Base-by-base conservation (phyloP, 176 grass and related monocot genomes). In the Leersia perrieri region DNA sequence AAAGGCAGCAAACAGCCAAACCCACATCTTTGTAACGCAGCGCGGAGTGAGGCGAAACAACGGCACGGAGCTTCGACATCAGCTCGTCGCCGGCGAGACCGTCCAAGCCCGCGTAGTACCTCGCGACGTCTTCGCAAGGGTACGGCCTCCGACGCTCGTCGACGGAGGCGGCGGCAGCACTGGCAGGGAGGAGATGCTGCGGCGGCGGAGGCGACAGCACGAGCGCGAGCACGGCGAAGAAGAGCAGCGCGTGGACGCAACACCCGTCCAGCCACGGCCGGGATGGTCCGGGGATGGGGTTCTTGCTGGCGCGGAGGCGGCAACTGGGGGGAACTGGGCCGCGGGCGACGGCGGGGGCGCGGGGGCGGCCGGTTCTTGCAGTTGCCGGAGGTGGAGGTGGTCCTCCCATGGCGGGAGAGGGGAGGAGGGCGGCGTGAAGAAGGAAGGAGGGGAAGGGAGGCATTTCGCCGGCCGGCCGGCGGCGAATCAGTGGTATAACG, bases 11-110 rank as follows among this genome's bases (percentile, higher is more conserved):
- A n/a, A n/a, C n/a, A n/a, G n/a, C n/a, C n/a, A 70, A 71, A 78
- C 66, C 22, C 20, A 91, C 89, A 72, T 87, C 76, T 72, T 77
- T 81, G 70, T 91, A 91, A 60, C 25, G 80, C 41, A 91, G 81
- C 5, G 85, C 68, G 33, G 23, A 28, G 40, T 91, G 89, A 58
- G 71, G 80, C 16, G 84, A 91, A 42, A 91, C 70, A 62, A 91
- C 38, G 66, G 81, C 73, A 33, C 62, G 74, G 33, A 91, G 89
- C 64, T 84, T 77, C 70, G 61, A 34, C 85, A 87, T 81, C 80
- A 91, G 63, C 25, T 53, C 66, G 15, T 73, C 76, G 13, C 89
- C 84, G 41, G 72, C 29, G 15, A 91, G 35, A 32, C 76, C 85
- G 32, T 71, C 70, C 15, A 87, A 11, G 29, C 72, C 76, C 5